These are phyloP conservation scores for Flueggea neowawraea DNA, from an alignment of 441 rosid genomes.

Conservation along the genomic window DNA sequence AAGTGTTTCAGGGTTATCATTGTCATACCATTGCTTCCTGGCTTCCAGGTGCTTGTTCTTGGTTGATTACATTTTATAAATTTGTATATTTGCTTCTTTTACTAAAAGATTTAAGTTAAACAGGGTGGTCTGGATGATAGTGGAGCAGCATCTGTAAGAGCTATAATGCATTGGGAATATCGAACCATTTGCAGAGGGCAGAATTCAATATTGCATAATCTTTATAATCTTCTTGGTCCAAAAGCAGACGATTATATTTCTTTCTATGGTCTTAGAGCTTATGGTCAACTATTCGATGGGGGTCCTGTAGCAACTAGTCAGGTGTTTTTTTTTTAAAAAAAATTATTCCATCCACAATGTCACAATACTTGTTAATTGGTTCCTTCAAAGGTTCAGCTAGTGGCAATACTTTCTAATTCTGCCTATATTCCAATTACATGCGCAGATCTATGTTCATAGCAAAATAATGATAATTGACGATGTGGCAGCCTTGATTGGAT, in stretches of 20 bases:
- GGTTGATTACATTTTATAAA: constrained; percentile 14
- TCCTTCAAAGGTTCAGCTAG: too few relatives aligned
- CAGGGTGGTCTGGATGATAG: constrained; percentile 98
- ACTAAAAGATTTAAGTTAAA: constrained; percentile 17
- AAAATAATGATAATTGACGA: constrained; percentile 95
- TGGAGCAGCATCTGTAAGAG: constrained; percentile 99
- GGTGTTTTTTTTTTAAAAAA: constrained; percentile 32
- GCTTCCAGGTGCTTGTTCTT: constrained; percentile 75
- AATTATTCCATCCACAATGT: not conserved
- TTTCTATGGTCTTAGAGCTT: constrained; percentile 91
- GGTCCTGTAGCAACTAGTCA: constrained; percentile 97
- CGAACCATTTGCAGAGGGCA: constrained; percentile 95
- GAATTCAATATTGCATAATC: constrained; percentile 81
- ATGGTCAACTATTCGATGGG: constrained; percentile 79
- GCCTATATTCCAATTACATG: constrained; percentile 8
- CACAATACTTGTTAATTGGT: too few relatives aligned
- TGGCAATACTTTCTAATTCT: not conserved
- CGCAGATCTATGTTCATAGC: constrained; percentile 97
- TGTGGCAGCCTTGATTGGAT: constrained; percentile 69
- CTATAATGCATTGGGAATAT: constrained; percentile 99
- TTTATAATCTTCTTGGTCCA: constrained; percentile 68
- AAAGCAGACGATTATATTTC: constrained; percentile 84
- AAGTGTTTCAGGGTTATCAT: constrained; percentile 86
- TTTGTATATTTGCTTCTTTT: constrained; percentile 2
- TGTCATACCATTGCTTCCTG: constrained; percentile 97